phyloP scores from a whole-genome alignment of 2,329 filamentous ascomycete species.

The Hypoxylon rubiginosum region DNA sequence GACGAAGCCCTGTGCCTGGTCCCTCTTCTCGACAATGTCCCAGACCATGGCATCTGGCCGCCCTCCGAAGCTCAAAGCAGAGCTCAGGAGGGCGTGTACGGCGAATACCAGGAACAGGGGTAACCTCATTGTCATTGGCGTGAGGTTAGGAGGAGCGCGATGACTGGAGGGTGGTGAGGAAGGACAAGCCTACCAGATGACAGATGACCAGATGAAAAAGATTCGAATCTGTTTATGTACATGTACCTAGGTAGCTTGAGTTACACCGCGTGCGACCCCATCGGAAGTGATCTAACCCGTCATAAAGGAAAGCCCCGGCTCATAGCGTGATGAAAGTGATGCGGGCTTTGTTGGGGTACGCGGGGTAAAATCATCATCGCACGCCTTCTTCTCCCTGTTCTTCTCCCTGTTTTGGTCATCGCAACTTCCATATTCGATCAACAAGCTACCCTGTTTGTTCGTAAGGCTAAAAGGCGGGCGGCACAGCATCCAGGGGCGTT shows the following conservation, averaged over 20 bases:
- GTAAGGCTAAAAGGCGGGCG: slow-evolving; percentile 19
- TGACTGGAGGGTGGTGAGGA: slow-evolving; percentile 10
- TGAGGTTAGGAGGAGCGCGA: slow-evolving; percentile 4
- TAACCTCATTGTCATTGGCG: slow-evolving; percentile 34
- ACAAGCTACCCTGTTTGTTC: slow-evolving; percentile 21
- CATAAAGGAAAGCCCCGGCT: slow-evolving; percentile 26
- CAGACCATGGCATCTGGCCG: slow-evolving; percentile 33
- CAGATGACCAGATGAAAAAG: slow-evolving; percentile 6
- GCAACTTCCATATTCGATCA: slow-evolving; percentile 26
- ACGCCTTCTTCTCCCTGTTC: neutral
- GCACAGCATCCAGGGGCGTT: slow-evolving; percentile 18
- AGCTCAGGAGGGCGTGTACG: slow-evolving; percentile 37
- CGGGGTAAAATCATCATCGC: slow-evolving; percentile 34
- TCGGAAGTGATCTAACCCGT: slow-evolving; percentile 16
- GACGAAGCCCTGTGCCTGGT: slow-evolving; percentile 52
- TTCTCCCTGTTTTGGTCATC: slow-evolving; percentile 23
- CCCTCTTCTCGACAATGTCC: slow-evolving; percentile 30
- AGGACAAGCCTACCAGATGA: slow-evolving; percentile 6
- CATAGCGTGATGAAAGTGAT: slow-evolving; percentile 21
- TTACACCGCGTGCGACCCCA: slow-evolving; percentile 19
- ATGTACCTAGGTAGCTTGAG: too few species aligned
- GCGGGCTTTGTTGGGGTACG: slow-evolving; percentile 37
- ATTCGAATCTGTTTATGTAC: slow-evolving; percentile 26
- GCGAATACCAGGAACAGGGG: slow-evolving; percentile 30
- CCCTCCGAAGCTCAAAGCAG: slow-evolving; percentile 30